Conservation (phyloP, 2,329 filamentous ascomycete species). For the Aspergillus nomiae region DNA sequence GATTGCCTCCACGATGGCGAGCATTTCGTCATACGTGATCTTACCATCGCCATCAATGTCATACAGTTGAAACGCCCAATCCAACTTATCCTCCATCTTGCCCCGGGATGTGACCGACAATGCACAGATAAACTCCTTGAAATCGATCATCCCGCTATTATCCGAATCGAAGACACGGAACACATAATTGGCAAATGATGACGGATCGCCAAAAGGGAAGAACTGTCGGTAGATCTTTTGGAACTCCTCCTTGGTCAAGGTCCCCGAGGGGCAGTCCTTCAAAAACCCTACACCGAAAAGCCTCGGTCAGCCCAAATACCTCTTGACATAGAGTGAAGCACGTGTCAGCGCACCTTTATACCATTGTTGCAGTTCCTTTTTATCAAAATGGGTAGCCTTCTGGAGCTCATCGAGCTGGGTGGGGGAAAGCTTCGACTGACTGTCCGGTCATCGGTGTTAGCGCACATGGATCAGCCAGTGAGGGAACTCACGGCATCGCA, state of each 20-base stretch:
- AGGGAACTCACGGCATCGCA: not conserved
- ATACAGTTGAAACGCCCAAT: constrained; percentile 99
- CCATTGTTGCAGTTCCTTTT: constrained; percentile 99
- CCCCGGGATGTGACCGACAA: constrained; percentile 94
- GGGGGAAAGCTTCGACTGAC: constrained; percentile 97
- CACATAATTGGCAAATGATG: constrained; percentile 96
- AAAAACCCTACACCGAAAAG: constrained; percentile 70
- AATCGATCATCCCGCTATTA: constrained; percentile 96
- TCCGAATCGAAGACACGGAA: constrained; percentile 99
- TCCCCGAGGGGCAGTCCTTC: constrained; percentile 96
- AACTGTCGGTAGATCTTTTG: constrained; percentile 99
- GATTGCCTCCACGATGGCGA: constrained; percentile 97
- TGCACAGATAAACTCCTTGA: constrained; percentile 99
- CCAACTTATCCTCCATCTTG: constrained; percentile 99
- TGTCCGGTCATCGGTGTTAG: constrained; percentile 39
- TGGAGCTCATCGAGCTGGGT: constrained; percentile 95
- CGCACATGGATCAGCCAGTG: not conserved
- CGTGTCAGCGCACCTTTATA: constrained; percentile 77
- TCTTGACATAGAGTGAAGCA: not conserved
- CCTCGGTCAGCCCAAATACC: not conserved
- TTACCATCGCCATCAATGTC: constrained; percentile 99
- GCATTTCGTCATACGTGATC: constrained; percentile 99
- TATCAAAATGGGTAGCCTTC: constrained; percentile 97
- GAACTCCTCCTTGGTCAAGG: constrained; percentile 97
- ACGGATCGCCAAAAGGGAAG: constrained; percentile 97